Evolutionary conservation across 495 filamentous ascomycete genomes (phyloP).

Genomic region (Talaromyces wortmannii): DNA sequence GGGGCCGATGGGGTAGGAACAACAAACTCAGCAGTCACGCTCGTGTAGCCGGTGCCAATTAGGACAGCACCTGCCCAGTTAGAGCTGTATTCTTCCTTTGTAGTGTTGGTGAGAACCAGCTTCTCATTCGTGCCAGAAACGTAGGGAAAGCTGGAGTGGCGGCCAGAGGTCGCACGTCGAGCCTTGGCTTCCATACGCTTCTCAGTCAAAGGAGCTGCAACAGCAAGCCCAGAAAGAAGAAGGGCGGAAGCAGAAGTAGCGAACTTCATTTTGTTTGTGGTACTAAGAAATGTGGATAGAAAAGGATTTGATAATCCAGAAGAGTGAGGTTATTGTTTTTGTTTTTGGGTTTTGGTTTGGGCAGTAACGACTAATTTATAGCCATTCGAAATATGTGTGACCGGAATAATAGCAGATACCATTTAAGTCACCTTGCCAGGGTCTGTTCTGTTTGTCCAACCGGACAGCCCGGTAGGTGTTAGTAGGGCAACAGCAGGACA

Average conservation of each 20-base stretch:
- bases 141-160: neutral
- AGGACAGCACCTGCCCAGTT: constrained; percentile 57
- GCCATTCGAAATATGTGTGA: too few species aligned
- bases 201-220: constrained; percentile 3
- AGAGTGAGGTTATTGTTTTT: neutral
- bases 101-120: neutral
- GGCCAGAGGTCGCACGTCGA: neutral
- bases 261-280: neutral
- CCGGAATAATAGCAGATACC: too few species aligned
- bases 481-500: neutral
- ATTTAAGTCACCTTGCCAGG: too few species aligned
- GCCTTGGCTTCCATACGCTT: constrained; percentile 1
- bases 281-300: neutral
- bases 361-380: too few species aligned
- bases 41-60: constrained; percentile 37
- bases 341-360: too few species aligned
- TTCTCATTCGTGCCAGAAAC: neutral
- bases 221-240: neutral
- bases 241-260: neutral
- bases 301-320: neutral
- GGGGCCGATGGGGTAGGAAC: constrained; percentile 45
- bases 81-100: constrained; percentile 38
- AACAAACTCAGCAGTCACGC: constrained; percentile 48
- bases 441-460: too few species aligned
- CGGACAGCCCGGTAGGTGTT: neutral